These are phyloP conservation scores for Neotropicomus parvogracilis DNA, from an alignment of 1,284 basidiomycete species.

Conservation along the genomic window DNA sequence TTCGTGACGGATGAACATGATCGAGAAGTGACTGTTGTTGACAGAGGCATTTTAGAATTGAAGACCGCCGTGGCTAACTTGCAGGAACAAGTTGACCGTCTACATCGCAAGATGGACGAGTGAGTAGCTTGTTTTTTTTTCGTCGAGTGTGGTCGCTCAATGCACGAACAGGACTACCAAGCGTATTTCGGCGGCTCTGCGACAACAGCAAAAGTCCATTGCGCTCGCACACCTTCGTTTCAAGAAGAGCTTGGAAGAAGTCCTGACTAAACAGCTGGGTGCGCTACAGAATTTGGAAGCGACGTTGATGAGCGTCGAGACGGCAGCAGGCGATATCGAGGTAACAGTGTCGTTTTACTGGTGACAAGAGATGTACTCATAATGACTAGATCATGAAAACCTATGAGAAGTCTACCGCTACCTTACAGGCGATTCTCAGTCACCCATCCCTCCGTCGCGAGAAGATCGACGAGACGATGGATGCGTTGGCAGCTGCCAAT, in stretches of 20 bases:
- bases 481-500: constrained; percentile 78
- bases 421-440: constrained; percentile 71
- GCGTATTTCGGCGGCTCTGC: constrained; percentile 64
- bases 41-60: constrained; percentile 72
- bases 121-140: constrained; percentile 32
- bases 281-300: constrained; percentile 72
- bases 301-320: constrained; percentile 81
- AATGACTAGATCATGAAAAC: constrained; percentile 74
- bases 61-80: constrained; percentile 63
- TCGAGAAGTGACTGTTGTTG: constrained; percentile 61
- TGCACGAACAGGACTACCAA: constrained; percentile 51
- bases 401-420: constrained; percentile 78
- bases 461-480: constrained; percentile 81
- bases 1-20: constrained; percentile 50
- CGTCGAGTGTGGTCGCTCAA: neutral
- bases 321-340: constrained; percentile 84
- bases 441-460: constrained; percentile 78
- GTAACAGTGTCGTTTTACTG: constrained; percentile 38
- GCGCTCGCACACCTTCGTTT: constrained; percentile 77
- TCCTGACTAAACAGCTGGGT: constrained; percentile 70
- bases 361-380: constrained; percentile 1
- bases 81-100: constrained; percentile 60
- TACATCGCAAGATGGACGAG: constrained; percentile 69
- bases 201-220: constrained; percentile 64
- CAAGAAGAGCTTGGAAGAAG: constrained; percentile 76